Base-by-base conservation (phyloP, 2,329 filamentous ascomycete genomes). In the Colletotrichum sp. region DNA sequence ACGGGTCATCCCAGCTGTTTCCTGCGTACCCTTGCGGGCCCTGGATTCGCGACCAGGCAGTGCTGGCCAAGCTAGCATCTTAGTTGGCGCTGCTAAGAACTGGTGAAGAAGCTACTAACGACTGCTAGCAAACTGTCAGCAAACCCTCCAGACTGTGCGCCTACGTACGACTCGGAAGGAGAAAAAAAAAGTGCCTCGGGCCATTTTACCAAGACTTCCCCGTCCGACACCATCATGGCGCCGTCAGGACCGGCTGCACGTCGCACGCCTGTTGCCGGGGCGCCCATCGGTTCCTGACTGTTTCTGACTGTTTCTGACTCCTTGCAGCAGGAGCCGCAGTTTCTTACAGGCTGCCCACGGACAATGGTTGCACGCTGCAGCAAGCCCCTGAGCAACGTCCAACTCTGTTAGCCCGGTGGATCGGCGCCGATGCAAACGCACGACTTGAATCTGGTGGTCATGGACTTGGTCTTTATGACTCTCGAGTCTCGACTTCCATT, bases 1-100 rank as follows among this genome's bases (percentile, higher is more conserved):
- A 64, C 69, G 72, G 72, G 77, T 78, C 67, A 69, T 76, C 74
- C 74, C 55, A 78, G 77, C 75, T 79, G 75, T 78, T 76, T 80
- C 76, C 74, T 79, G 75, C 73, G 26, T 57, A 52, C 58, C 75
- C 64, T 65, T 72, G 71, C 71, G 67, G 55, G 69, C 24, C 26
- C 48, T 58, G 43, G 5, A 57, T 43, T 73, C 66, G 38, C 26
- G 63, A 58, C 71, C 52, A 67, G 52, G 67, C 38, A 55, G 28
- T 65, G 58, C 58, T 21, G 58, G 58, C 58, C 28, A 61, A n/a
- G 60, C n/a, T 64, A 24, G 21, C 7, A 32, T n/a, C 30, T 52
- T 52, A 21, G 34, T 32, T 16, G 65, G 10, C 55, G 26, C 43
- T 48, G 43, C 72, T 61, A 61, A 48, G 34, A 36, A 55, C 15